Percentiles rank a stretch among this genome's conserved stretches.
These are phyloP conservation scores for Thuidium tamariscinum DNA, from an alignment of 225 moss, liverwort and hornwort genomes.

Conservation along the genomic window DNA sequence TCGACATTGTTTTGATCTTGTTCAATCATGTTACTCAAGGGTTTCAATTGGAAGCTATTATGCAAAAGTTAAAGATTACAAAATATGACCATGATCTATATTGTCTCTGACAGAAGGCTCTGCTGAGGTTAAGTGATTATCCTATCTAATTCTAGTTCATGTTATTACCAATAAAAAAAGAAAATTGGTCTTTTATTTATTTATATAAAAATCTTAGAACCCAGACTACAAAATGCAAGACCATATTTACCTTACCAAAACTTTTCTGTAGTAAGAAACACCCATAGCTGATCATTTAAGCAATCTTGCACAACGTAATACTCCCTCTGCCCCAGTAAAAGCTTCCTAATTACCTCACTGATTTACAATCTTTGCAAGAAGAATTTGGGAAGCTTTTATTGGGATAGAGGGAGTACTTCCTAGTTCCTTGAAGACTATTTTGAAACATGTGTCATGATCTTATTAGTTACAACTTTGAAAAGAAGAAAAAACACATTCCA, in stretches of 20 bases:
- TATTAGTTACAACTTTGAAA: no score
- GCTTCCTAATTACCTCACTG: no score
- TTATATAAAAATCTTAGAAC: background rate
- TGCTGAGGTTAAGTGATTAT: background rate
- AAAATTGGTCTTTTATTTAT: background rate
- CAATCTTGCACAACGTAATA: no score
- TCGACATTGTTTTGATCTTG: background rate
- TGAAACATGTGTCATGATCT: no score
- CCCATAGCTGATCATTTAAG: no score
- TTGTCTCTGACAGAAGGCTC: background rate
- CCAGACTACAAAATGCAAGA: no score
- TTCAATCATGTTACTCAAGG: background rate
- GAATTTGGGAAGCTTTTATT: no score
- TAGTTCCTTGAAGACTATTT: no score
- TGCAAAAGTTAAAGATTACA: background rate
- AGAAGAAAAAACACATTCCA: no score
- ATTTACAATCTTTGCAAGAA: no score
- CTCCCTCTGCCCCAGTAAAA: no score
- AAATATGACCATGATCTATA: background rate
- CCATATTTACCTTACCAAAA: background rate
- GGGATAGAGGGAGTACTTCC: no score
- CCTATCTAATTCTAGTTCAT: background rate
- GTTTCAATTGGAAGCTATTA: background rate
- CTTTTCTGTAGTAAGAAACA: background rate
- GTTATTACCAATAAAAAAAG: background rate